phyloP scores from a whole-genome alignment of 345 rosid species.

The Hibiscus syriacus region DNA sequence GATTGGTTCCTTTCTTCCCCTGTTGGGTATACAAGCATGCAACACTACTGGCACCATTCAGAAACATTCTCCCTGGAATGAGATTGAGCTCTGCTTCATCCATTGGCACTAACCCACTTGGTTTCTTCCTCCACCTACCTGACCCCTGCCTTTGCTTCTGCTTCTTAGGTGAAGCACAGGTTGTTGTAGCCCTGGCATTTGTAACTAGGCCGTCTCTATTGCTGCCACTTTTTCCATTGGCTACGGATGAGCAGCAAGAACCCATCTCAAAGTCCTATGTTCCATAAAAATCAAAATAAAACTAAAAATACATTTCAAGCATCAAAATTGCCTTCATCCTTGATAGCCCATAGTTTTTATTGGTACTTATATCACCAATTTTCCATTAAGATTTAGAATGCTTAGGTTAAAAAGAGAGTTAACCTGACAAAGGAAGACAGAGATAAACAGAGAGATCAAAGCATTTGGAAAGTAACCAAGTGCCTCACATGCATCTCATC shows the following conservation, averaged over 20 bases:
- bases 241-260: constrained; percentile 50
- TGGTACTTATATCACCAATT: neutral
- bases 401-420: constrained; percentile 4
- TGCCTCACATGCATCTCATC: constrained; percentile 1
- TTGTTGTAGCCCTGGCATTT: constrained; percentile 19
- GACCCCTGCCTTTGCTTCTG: constrained; percentile 23
- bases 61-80: constrained; percentile 47
- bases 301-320: neutral
- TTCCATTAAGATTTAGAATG: neutral
- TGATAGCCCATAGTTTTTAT: neutral
- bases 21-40: constrained; percentile 89
- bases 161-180: constrained; percentile 14
- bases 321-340: neutral
- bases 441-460: constrained; percentile 7
- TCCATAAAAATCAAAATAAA: neutral
- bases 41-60: constrained; percentile 50
- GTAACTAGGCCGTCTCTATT: constrained; percentile 21
- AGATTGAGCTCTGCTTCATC: constrained; percentile 36
- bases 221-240: constrained; percentile 22
- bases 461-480: neutral
- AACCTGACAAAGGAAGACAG: constrained; percentile 4
- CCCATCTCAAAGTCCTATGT: constrained; percentile 41
- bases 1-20: constrained; percentile 95
- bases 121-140: constrained; percentile 47
- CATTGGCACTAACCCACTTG: constrained; percentile 24